These are phyloP conservation scores for Lachancea cidri DNA, from an alignment of 805 yeast genomes.

Conservation along the genomic window DNA sequence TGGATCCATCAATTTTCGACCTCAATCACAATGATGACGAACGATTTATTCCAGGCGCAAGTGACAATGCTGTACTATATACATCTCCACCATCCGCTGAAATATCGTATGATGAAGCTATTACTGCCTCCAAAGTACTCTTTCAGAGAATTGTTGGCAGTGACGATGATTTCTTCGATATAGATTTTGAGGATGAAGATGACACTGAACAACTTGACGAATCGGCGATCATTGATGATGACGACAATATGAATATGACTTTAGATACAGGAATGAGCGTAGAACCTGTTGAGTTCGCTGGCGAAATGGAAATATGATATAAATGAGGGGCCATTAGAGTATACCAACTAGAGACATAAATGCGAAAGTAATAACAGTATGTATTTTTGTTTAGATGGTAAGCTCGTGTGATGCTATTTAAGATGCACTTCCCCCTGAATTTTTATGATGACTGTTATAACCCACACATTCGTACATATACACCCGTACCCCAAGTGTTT, in stretches of 20 bases:
- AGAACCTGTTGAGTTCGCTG: conserved; percentile 37
- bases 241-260: conserved; percentile 23
- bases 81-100: conserved; percentile 76
- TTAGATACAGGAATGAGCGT: conserved; percentile 20
- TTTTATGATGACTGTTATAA: no score
- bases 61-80: conserved; percentile 45
- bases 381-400: no score
- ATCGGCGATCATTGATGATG: conserved; percentile 30
- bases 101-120: conserved; percentile 84
- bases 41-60: conserved; percentile 34
- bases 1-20: conserved; percentile 38
- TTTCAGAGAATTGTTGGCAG: conserved; percentile 83
- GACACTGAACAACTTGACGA: conserved; percentile 43
- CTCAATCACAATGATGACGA: conserved; percentile 29
- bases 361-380: no score
- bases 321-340: background rate
- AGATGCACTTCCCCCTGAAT: no score
- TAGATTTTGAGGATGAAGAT: conserved; percentile 94
- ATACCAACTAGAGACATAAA: background rate
- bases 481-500: no score
- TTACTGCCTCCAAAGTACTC: conserved; percentile 71
- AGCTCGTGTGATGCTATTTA: no score
- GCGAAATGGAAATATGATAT: conserved; percentile 35
- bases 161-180: conserved; percentile 92
- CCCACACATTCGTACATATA: no score